Evolutionary conservation across 176 grass and related monocot genomes (phyloP), one percentile per base, ranked within the genome.

Genomic region (Rhynchospora breviuscula): DNA sequence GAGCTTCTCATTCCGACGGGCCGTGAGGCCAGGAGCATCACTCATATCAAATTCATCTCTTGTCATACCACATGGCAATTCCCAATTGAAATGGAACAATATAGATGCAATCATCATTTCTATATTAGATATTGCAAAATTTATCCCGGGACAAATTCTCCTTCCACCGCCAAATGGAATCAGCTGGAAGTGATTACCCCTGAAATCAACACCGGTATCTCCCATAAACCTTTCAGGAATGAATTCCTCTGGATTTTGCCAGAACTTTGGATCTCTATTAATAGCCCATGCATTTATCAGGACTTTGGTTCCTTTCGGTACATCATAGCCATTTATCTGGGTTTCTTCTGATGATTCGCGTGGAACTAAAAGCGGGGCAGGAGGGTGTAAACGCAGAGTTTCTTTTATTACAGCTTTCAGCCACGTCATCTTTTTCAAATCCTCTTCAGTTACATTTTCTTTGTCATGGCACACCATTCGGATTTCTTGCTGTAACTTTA

Each of bases 361-460:
- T 8, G 90, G 90, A 31, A 87, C 9, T 3, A 91, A 78, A 18
- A 80, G 87, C 0, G 90, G 87, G 0, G 14, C 84, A 40, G 87
- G 71, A 0, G 52, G 48, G 25, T 87, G 84, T 11, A 91, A 61
- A 2, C 85, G 81, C 0, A 89, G 62, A 0, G 81, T 85, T 83
- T 92, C 90, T 53, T 89, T 92, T n/a, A 92, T 73, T 2, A 89
- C 82, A 1, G 85, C 67, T 80, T 79, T 85, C 2, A 89, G 7
- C 59, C 81, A 92, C 11, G 58, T 2, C 11, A 92, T 17, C 0
- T 8, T 25, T 7, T 12, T 13, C 0, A 87, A 14, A 78, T 92
- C 81, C 4, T 83, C 74, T 68, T 92, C 87, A 0, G 33, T 81
- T 1, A 92, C 73, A 7, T 45, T 49, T 3, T 15, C 56, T 26